These are phyloP conservation scores for Coprinellus aureogranulatus DNA, from an alignment of 768 basidiomycete species.

Conservation along the genomic window DNA sequence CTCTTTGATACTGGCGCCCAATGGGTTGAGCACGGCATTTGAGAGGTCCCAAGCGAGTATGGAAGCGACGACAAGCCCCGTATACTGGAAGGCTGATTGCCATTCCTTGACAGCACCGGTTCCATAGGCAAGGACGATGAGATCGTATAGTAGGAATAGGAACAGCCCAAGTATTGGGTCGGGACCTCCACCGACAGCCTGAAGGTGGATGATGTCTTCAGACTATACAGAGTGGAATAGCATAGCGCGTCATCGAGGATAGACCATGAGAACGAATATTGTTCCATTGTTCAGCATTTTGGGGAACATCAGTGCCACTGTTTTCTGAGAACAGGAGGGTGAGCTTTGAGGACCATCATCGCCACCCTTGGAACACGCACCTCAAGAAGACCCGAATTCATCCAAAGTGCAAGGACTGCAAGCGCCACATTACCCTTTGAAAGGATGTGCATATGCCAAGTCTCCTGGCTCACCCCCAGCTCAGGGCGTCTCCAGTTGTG, in stretches of 20 bases:
- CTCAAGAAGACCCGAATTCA: constrained; percentile 9
- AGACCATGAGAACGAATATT: constrained; percentile 9
- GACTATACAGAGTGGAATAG: too few species aligned
- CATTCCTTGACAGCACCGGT: constrained; percentile 2
- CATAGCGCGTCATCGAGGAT: not conserved
- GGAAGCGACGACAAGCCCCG: not conserved
- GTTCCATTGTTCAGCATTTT: constrained; percentile 10
- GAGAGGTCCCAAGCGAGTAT: constrained; percentile 10
- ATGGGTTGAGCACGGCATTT: not conserved
- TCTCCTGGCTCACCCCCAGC: not conserved
- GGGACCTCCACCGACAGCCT: constrained; percentile 10
- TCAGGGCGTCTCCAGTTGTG: constrained; percentile 6
- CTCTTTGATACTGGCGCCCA: not conserved
- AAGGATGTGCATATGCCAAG: constrained; percentile 3
- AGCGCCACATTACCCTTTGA: constrained; percentile 8
- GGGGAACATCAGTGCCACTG: not conserved
- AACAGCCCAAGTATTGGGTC: constrained; percentile 5
- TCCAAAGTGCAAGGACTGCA: constrained; percentile 7
- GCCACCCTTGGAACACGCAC: not conserved
- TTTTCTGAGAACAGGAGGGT: not conserved
- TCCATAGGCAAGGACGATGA: not conserved
- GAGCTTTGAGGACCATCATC: not conserved
- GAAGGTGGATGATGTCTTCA: not conserved
- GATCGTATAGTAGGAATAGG: constrained; percentile 8
- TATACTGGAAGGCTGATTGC: constrained; percentile 6